Evolutionary conservation across 2,329 filamentous ascomycete genomes (phyloP).

Genomic region (Fusarium humuli): DNA sequence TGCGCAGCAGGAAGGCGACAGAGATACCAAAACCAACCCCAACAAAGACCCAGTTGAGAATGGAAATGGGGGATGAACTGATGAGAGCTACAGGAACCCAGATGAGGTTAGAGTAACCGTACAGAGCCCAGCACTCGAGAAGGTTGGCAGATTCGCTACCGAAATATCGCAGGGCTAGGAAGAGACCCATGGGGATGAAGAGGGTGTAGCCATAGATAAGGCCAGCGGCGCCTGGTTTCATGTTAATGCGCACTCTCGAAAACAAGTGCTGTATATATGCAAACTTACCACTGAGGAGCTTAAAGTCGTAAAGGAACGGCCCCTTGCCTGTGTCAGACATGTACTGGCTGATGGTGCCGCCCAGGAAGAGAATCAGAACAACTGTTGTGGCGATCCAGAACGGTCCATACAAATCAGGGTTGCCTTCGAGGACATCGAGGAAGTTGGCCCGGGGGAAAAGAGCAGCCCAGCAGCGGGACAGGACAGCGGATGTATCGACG

Average conservation of each 20-base stretch:
- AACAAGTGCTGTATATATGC: background rate
- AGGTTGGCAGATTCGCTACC: conserved; percentile 93
- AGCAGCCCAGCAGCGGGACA: conserved; percentile 88
- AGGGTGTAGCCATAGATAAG: conserved; percentile 96
- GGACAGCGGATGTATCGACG: conserved; percentile 91
- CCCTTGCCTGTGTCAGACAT: conserved; percentile 74
- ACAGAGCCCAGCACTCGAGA: conserved; percentile 94
- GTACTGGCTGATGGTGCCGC: conserved; percentile 94
- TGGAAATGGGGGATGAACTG: conserved; percentile 85
- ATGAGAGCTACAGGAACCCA: conserved; percentile 96
- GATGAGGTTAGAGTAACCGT: conserved; percentile 95
- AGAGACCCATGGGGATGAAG: conserved; percentile 85
- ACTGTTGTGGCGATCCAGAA: conserved; percentile 99
- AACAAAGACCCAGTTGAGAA: conserved; percentile 95
- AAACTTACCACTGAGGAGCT: conserved; percentile 79
- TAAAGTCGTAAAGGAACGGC: conserved; percentile 92
- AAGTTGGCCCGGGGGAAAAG: conserved; percentile 94
- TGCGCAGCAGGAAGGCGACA: conserved; percentile 85
- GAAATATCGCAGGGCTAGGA: conserved; percentile 92
- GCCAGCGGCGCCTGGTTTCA: conserved; percentile 78
- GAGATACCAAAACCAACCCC: conserved; percentile 85
- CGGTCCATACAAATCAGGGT: conserved; percentile 95
- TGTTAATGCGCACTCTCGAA: conserved; percentile 16
- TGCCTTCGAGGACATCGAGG: conserved; percentile 95
- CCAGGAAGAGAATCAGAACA: conserved; percentile 92